A percentile compares a stretch with the other conserved stretches of the same genome.
Conservation (phyloP, 768 basidiomycete species). For the Lactarius trivialis region DNA sequence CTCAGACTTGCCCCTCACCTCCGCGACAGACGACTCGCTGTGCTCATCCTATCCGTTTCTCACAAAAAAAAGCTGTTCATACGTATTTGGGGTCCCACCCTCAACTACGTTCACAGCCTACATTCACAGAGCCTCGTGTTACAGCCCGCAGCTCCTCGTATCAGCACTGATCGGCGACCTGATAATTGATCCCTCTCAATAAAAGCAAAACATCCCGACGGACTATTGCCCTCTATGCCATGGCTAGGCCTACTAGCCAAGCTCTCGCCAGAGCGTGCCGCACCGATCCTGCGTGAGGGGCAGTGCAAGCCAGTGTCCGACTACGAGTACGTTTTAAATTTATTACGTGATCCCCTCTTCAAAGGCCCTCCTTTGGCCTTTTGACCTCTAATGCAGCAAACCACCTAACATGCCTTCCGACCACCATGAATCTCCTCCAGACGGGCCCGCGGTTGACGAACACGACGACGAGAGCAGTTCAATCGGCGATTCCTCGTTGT, state of each 20-base stretch:
- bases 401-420: slow-evolving; percentile 13
- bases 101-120: slow-evolving; percentile 15
- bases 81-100: slow-evolving; percentile 10
- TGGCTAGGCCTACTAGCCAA: slow-evolving; percentile 8
- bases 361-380: background rate
- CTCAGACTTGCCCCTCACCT: background rate
- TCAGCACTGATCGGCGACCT: background rate
- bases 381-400: slow-evolving; percentile 15
- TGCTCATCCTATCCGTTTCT: slow-evolving; percentile 7
- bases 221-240: slow-evolving; percentile 8
- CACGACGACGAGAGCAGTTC: slow-evolving; percentile 2
- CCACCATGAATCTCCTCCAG: slow-evolving; percentile 7
- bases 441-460: background rate
- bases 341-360: slow-evolving; percentile 15
- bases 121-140: background rate
- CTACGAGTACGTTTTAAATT: slow-evolving; percentile 16
- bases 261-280: slow-evolving; percentile 15
- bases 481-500: slow-evolving; percentile 10
- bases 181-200: background rate
- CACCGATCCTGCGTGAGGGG: slow-evolving; percentile 16
- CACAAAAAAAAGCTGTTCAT: slow-evolving; percentile 5
- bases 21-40: slow-evolving; percentile 9
- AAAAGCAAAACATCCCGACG: background rate
- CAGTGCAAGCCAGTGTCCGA: slow-evolving; percentile 18
- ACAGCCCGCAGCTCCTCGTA: background rate